A percentile compares a stretch with the other conserved stretches of the same genome.
Evolutionary conservation across 768 basidiomycete species (phyloP).

Genomic region (Lanmaoa rubissima): DNA sequence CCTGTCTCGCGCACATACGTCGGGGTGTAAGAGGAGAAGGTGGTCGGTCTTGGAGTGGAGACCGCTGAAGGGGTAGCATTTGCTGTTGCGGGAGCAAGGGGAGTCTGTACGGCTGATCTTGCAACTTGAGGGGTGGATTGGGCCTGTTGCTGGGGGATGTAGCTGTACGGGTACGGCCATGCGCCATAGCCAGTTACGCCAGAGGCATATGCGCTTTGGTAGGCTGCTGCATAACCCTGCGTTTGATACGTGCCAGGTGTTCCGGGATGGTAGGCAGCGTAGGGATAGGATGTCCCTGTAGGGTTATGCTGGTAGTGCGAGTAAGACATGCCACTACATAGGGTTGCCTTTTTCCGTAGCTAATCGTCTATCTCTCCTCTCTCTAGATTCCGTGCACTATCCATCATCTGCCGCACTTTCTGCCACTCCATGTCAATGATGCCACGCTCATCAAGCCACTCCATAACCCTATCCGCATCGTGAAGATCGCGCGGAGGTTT

Average conservation of each 20-base stretch:
- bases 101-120: conserved; percentile 29
- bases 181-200: conserved; percentile 66
- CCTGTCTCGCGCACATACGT: conserved; percentile 48
- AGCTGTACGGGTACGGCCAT: conserved; percentile 71
- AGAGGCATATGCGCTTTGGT: conserved; percentile 50
- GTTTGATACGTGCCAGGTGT: conserved; percentile 44
- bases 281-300: conserved; percentile 60
- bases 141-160: conserved; percentile 43
- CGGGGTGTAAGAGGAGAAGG: conserved; percentile 59
- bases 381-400: conserved; percentile 66
- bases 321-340: conserved; percentile 28
- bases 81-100: conserved; percentile 25
- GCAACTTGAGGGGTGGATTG: conserved; percentile 27
- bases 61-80: conserved; percentile 31
- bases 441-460: conserved; percentile 73
- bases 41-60: conserved; percentile 39
- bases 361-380: conserved; percentile 41
- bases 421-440: conserved; percentile 70
- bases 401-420: conserved; percentile 71
- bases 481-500: conserved; percentile 63
- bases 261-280: conserved; percentile 58
- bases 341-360: background rate
- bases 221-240: conserved; percentile 50
- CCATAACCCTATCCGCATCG: conserved; percentile 77
- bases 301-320: conserved; percentile 37